Conservation (phyloP, 352 stramenopile species). For the Phytophthora ramorum region DNA sequence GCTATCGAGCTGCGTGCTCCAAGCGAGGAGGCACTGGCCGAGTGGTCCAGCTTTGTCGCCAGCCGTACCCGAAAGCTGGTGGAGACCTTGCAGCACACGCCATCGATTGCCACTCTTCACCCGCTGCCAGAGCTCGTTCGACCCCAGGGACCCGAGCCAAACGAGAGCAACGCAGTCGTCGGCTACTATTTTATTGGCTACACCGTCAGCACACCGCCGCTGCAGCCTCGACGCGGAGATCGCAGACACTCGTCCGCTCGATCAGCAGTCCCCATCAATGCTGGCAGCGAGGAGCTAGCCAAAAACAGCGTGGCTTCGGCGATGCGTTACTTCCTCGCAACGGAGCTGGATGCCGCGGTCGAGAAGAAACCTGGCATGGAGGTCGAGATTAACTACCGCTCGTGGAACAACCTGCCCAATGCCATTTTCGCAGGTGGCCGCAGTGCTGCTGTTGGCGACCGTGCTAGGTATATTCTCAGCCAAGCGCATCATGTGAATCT, state of each 20-base stretch:
- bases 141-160: slow-evolving; percentile 5
- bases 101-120: slow-evolving; percentile 68
- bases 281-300: slow-evolving; percentile 41
- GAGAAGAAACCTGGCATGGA: slow-evolving; percentile 73
- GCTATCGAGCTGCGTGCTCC: slow-evolving; percentile 62
- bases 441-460: slow-evolving; percentile 68
- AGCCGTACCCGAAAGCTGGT: slow-evolving; percentile 88
- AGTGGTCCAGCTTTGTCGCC: slow-evolving; percentile 82
- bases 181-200: slow-evolving; percentile 84
- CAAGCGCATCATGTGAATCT: slow-evolving; percentile 75
- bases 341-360: slow-evolving; percentile 60
- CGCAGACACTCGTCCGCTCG: slow-evolving; percentile 16
- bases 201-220: slow-evolving; percentile 39
- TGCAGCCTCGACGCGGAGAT: slow-evolving; percentile 14
- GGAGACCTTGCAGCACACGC: slow-evolving; percentile 78
- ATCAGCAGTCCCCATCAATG: not conserved
- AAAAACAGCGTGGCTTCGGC: slow-evolving; percentile 59
- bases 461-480: slow-evolving; percentile 81
- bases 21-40: slow-evolving; percentile 63
- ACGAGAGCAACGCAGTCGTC: slow-evolving; percentile 12
- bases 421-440: slow-evolving; percentile 66
- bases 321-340: slow-evolving; percentile 83
- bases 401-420: slow-evolving; percentile 77
- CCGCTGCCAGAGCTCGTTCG: slow-evolving; percentile 73
- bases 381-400: slow-evolving; percentile 61